These are phyloP conservation scores for Wallemia mellicola DNA, from an alignment of 1,284 basidiomycete species.

Conservation along the genomic window DNA sequence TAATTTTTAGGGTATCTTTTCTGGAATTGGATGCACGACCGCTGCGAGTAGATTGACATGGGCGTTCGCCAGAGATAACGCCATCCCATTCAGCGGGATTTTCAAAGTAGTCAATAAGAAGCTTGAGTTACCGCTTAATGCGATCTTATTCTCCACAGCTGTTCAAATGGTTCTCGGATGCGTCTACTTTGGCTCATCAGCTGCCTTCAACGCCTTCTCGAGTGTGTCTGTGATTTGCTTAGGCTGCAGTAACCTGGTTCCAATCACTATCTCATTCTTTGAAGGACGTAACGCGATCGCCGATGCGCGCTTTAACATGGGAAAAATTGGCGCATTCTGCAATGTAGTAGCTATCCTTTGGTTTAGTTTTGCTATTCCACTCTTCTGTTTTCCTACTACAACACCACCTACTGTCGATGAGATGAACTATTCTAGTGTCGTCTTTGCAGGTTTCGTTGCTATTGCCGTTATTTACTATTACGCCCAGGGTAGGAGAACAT, in stretches of 20 bases:
- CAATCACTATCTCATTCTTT: slow-evolving; percentile 16
- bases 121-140: slow-evolving; percentile 16
- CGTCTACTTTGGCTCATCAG: slow-evolving; percentile 15
- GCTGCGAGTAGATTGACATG: slow-evolving; percentile 19
- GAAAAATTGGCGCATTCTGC: slow-evolving; percentile 15
- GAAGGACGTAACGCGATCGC: slow-evolving; percentile 13
- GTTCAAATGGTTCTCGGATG: slow-evolving; percentile 17
- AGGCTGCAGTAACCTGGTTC: slow-evolving; percentile 16
- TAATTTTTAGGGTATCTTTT: slow-evolving; percentile 18
- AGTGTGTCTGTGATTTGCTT: slow-evolving; percentile 15
- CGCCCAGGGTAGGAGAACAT: slow-evolving; percentile 13
- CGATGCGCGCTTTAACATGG: slow-evolving; percentile 16
- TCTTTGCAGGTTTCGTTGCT: slow-evolving; percentile 14
- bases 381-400: slow-evolving; percentile 20
- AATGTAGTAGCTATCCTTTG: slow-evolving; percentile 16
- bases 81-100: slow-evolving; percentile 15
- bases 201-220: slow-evolving; percentile 14
- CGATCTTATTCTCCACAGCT: slow-evolving; percentile 16
- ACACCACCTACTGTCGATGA: slow-evolving; percentile 14
- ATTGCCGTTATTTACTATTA: slow-evolving; percentile 16
- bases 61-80: slow-evolving; percentile 20
- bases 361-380: slow-evolving; percentile 18
- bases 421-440: slow-evolving; percentile 18
- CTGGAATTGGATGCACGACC: slow-evolving; percentile 19
- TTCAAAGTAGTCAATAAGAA: slow-evolving; percentile 16